Conservation (phyloP, 2,329 filamentous ascomycete species). For the Thelonectria rubi region DNA sequence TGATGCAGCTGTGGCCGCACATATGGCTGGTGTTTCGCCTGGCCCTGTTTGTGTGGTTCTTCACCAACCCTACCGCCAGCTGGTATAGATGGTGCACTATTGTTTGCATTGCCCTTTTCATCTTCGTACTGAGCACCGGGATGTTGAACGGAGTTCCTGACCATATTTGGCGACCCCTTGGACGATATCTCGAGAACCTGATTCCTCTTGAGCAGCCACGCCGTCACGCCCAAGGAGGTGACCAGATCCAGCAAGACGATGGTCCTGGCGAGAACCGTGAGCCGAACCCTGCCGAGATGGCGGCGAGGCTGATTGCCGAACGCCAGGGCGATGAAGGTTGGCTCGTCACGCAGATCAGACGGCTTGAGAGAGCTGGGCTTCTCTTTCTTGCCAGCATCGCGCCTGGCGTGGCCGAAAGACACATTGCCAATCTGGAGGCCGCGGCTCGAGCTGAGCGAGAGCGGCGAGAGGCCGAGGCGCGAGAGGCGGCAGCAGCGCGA, state of each 20-base stretch:
- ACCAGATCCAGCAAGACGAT: conserved; percentile 39
- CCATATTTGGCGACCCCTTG: conserved; percentile 64
- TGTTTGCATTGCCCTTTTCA: conserved; percentile 59
- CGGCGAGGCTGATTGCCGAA: conserved; percentile 62
- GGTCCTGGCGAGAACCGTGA: conserved; percentile 37
- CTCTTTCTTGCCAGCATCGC: conserved; percentile 73
- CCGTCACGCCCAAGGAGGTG: conserved; percentile 24
- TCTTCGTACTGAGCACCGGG: conserved; percentile 69
- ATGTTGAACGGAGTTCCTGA: conserved; percentile 65
- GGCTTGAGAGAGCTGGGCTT: conserved; percentile 67
- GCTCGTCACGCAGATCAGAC: conserved; percentile 55
- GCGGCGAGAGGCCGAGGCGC: conserved; percentile 54
- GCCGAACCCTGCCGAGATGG: conserved; percentile 60
- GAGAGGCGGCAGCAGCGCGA: conserved; percentile 44
- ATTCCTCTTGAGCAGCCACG: conserved; percentile 60
- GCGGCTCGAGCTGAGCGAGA: conserved; percentile 57
- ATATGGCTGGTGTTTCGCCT: conserved; percentile 69
- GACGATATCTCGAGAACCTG: conserved; percentile 67
- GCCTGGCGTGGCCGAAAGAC: conserved; percentile 71
- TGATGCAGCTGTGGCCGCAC: conserved; percentile 62
- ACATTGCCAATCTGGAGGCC: conserved; percentile 67
- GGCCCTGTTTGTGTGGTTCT: conserved; percentile 70
- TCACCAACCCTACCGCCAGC: conserved; percentile 65
- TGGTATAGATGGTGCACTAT: conserved; percentile 69
- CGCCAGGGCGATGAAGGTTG: conserved; percentile 45